phyloP scores from a whole-genome alignment of 805 yeast species.

The Myxozyma vanderwaltii region DNA sequence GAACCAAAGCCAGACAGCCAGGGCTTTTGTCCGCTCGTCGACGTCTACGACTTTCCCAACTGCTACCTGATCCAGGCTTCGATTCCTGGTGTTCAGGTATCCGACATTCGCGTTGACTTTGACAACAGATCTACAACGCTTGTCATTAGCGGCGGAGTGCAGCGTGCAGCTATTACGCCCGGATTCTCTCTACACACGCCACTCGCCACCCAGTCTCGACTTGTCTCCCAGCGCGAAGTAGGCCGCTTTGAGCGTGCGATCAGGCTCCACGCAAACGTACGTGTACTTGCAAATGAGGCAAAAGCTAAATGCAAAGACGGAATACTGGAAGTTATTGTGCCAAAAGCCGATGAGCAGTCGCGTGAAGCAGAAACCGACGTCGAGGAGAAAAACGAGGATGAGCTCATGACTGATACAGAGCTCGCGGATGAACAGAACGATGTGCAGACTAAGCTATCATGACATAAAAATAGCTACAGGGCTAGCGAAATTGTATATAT shows the following conservation, averaged over 20 bases:
- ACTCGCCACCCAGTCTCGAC: slow-evolving; percentile 14
- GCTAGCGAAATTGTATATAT: too few species aligned
- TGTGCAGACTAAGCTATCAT: too few species aligned
- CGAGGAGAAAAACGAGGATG: not conserved
- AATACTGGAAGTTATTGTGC: slow-evolving; percentile 48
- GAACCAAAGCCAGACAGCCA: not conserved
- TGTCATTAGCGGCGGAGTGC: slow-evolving; percentile 14
- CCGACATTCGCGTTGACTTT: slow-evolving; percentile 25
- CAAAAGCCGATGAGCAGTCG: slow-evolving; percentile 39
- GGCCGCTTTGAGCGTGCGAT: slow-evolving; percentile 51
- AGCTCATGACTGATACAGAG: not conserved
- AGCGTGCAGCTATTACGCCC: slow-evolving; percentile 1
- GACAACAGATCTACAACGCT: slow-evolving; percentile 8
- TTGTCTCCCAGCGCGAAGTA: slow-evolving; percentile 41
- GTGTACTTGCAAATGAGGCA: slow-evolving; percentile 49
- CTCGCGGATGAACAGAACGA: too few species aligned
- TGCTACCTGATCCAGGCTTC: slow-evolving; percentile 16
- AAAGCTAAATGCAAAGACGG: slow-evolving; percentile 53
- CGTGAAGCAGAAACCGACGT: not conserved
- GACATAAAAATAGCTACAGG: too few species aligned
- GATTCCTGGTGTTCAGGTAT: slow-evolving; percentile 19
- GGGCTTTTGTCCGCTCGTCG: slow-evolving; percentile 16
- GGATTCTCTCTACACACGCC: slow-evolving; percentile 1
- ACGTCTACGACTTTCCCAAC: slow-evolving; percentile 19
- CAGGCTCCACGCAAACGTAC: slow-evolving; percentile 45